Evolutionary conservation across 306 rosid species (phyloP).

Genomic region (Cucumis cinereus): DNA sequence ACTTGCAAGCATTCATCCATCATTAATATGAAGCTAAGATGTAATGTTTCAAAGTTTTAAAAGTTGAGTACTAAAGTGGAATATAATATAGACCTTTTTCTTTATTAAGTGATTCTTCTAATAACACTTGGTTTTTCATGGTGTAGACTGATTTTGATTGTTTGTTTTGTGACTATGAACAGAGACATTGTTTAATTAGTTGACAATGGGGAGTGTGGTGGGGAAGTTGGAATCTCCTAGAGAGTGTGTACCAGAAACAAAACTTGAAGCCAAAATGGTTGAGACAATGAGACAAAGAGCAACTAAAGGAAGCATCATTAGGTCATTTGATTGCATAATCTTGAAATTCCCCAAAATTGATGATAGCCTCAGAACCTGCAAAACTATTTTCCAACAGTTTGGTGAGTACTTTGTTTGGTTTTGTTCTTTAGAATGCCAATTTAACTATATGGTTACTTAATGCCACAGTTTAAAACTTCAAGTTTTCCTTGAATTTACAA

Average conservation of each 20-base stretch:
- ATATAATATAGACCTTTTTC: neutral
- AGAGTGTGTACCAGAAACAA: constrained; percentile 36
- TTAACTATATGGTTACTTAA: neutral
- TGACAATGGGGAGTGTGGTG: constrained; percentile 54
- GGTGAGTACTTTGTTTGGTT: constrained; percentile 31
- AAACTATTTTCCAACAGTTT: constrained; percentile 57
- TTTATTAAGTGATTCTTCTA: neutral
- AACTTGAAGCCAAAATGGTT: constrained; percentile 71
- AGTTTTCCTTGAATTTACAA: neutral
- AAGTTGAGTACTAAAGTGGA: neutral
- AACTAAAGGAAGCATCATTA: constrained; percentile 47
- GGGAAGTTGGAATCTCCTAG: constrained; percentile 34
- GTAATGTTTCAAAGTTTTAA: neutral
- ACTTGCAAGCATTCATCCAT: neutral
- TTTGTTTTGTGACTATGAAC: neutral
- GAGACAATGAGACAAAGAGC: constrained; percentile 65
- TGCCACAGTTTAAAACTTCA: neutral
- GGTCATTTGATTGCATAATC: constrained; percentile 69
- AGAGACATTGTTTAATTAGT: neutral
- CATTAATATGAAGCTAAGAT: neutral
- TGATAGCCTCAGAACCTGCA: constrained; percentile 75
- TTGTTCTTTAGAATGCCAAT: neutral
- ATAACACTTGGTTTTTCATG: neutral
- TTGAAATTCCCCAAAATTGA: constrained; percentile 91
- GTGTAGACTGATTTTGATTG: neutral